Conservation (phyloP, 2,329 filamentous ascomycete species). For the Fusarium sp. region DNA sequence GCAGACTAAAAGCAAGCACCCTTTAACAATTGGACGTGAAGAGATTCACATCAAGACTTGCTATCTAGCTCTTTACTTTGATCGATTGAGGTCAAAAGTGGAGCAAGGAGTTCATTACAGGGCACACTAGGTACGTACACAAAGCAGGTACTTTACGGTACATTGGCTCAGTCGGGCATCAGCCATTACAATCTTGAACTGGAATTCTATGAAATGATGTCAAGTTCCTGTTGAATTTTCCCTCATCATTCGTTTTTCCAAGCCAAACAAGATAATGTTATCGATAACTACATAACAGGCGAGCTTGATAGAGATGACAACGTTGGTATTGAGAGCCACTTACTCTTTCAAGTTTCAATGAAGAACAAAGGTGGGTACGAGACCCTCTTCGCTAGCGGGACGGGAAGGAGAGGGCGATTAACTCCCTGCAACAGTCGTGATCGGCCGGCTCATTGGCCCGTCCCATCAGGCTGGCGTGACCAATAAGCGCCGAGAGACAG, state of each 20-base stretch:
- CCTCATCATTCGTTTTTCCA: constrained; percentile 18
- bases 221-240: constrained; percentile 7
- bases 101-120: constrained; percentile 3
- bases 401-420: constrained; percentile 52
- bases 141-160: background rate
- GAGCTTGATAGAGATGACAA: constrained; percentile 24
- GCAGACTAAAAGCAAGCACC: background rate
- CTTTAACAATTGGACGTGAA: constrained; percentile 21
- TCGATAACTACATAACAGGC: constrained; percentile 7
- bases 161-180: constrained; percentile 3
- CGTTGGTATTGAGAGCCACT: constrained; percentile 17
- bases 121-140: background rate
- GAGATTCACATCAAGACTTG: constrained; percentile 24
- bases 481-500: constrained; percentile 54
- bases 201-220: constrained; percentile 6
- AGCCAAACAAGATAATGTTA: constrained; percentile 19
- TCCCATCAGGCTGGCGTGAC: constrained; percentile 44
- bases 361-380: constrained; percentile 21
- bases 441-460: constrained; percentile 52
- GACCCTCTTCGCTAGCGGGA: constrained; percentile 42
- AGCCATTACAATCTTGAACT: constrained; percentile 15
- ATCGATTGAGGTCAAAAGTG: constrained; percentile 38
- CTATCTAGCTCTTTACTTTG: constrained; percentile 16
- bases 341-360: constrained; percentile 29
- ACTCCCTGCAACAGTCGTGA: constrained; percentile 53